Base-by-base conservation (phyloP, 139 green algal genomes). In the Chlamydomonas incerta region DNA sequence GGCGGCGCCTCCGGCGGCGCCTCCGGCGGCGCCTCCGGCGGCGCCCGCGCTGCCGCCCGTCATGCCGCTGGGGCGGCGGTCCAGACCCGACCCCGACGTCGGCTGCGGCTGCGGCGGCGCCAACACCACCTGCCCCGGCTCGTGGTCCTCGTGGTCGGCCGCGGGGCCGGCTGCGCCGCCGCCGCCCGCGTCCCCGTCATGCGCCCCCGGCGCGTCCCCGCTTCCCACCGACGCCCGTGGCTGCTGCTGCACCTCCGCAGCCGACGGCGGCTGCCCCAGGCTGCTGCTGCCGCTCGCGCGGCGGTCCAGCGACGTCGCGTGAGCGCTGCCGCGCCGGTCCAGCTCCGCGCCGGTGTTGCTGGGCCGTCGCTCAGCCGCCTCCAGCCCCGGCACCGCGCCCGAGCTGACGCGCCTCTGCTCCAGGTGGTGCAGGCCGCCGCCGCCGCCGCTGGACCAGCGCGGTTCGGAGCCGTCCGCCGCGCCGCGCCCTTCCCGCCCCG, bases 231-330 rank as follows among this genome's bases (percentile, higher is more conserved):
- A 31, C 60, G 3, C 26, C 4, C 55, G 55, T 10, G 20, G 18
- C 21, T 26, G 55, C 55, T 23, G 21, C 55, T 63, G 55, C 20
- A 10, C 55, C 21, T 63, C 18, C 20, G 55, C 2, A 10, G 8
- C 13, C 2, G n/a, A 37, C 63, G n/a, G n/a, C 63, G 0, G 29
- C 63, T 21, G n/a, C 13, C n/a, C n/a, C 18, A 65, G 63, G 63
- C 77, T 74, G 63, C 41, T 66, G 31, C 29, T 83, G 41, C 57
- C 31, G 77, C 77, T 83, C 0, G 37, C 3, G 47, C 35, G 71
- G 24, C 63, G 63, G 67, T 83, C 75, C 3, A 83, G 11, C 5
- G 23, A 26, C 35, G 28, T 46, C 4, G 3, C 34, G 57, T 23
- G 57, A 35, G 65, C 17, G 31, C 31, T 75, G 79, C 3, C n/a